These are phyloP conservation scores for Trichoderma harzianum DNA, from an alignment of 2,329 filamentous ascomycete species.

Conservation along the genomic window DNA sequence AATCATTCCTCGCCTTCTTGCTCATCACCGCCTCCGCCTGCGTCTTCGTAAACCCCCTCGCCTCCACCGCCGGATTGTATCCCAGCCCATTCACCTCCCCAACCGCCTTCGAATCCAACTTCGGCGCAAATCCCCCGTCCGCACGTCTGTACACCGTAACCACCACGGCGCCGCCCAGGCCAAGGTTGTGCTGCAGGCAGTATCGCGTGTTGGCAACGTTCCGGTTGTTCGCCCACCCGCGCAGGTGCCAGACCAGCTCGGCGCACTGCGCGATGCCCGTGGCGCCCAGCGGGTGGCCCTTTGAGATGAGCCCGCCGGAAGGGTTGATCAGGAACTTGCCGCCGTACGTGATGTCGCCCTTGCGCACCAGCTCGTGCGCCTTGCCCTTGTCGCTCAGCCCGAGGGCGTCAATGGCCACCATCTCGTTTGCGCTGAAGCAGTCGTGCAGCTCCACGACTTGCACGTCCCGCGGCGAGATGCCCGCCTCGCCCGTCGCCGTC, in stretches of 20 bases:
- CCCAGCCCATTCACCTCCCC: constrained; percentile 67
- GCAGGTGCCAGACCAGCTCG: constrained; percentile 90
- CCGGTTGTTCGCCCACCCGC: constrained; percentile 94
- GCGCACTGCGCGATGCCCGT: constrained; percentile 95
- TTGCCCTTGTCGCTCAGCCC: constrained; percentile 75
- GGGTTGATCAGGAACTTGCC: constrained; percentile 83
- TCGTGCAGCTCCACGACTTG: constrained; percentile 92
- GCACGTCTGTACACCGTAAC: constrained; percentile 85
- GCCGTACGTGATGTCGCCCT: constrained; percentile 88
- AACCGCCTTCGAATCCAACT: constrained; percentile 61
- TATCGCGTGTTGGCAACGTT: constrained; percentile 63
- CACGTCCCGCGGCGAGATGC: constrained; percentile 64
- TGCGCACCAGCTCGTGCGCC: constrained; percentile 85
- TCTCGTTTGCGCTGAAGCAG: constrained; percentile 94
- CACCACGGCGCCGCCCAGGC: constrained; percentile 85
- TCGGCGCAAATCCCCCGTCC: constrained; percentile 64
- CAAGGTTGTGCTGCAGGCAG: constrained; percentile 88
- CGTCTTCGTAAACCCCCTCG: constrained; percentile 78
- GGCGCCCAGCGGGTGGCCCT: constrained; percentile 90
- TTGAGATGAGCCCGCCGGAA: constrained; percentile 90
- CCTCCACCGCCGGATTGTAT: constrained; percentile 89
- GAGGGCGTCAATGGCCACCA: constrained; percentile 84
- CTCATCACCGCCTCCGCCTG: constrained; percentile 72
- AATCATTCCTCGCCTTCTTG: constrained; percentile 61
- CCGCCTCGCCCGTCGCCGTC: constrained; percentile 71